phyloP scores from a whole-genome alignment of 257 asterid genomes.

The Voacanga thouarsii region DNA sequence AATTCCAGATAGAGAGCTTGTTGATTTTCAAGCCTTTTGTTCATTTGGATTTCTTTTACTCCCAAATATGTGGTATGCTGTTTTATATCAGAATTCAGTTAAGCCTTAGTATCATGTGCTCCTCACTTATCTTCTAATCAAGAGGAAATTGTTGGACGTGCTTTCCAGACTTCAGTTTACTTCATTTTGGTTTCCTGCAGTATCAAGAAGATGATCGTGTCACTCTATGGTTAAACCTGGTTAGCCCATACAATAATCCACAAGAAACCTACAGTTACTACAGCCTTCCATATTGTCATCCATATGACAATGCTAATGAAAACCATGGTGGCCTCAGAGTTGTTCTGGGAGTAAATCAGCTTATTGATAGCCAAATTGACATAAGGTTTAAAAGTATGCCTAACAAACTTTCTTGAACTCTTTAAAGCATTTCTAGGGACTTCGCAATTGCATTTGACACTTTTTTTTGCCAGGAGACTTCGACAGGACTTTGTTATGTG shows the following conservation, averaged over 20 bases:
- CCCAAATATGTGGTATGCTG: background rate
- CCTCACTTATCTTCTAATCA: background rate
- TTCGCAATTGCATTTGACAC: slow-evolving; percentile 4
- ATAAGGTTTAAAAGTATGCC: slow-evolving; percentile 59
- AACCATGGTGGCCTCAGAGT: slow-evolving; percentile 75
- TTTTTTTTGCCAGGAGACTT: slow-evolving; percentile 48
- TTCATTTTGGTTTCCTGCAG: slow-evolving; percentile 44
- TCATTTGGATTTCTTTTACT: background rate
- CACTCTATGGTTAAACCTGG: slow-evolving; percentile 70
- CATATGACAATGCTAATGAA: slow-evolving; percentile 46
- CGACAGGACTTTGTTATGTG: slow-evolving; percentile 45
- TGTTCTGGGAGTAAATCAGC: slow-evolving; percentile 71
- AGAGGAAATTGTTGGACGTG: no score
- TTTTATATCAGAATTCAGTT: background rate
- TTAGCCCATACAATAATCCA: slow-evolving; percentile 79
- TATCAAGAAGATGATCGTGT: slow-evolving; percentile 52
- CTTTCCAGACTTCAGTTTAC: no score
- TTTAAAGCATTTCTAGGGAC: background rate
- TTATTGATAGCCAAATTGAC: slow-evolving; percentile 69
- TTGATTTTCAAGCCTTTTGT: no score
- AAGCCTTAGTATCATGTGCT: background rate
- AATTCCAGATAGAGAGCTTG: no score
- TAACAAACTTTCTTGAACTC: slow-evolving; percentile 7
- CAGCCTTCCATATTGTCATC: slow-evolving; percentile 65
- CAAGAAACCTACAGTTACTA: slow-evolving; percentile 79